phyloP scores from a whole-genome alignment of 495 filamentous ascomycete species.

The Talaromyces ruber region DNA sequence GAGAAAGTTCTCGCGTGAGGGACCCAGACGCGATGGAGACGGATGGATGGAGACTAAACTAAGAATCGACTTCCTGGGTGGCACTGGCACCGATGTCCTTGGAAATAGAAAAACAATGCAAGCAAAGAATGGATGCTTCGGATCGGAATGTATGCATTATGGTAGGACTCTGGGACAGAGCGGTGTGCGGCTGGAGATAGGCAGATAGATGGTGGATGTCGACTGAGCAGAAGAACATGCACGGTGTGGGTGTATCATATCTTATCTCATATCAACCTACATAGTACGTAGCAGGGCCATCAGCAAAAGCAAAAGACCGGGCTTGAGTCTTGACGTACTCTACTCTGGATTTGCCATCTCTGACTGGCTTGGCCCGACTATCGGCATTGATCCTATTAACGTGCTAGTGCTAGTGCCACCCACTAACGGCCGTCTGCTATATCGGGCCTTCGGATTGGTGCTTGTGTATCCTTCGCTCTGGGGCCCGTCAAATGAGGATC shows the following conservation, averaged over 20 bases:
- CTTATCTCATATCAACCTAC: neutral
- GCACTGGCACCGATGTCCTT: neutral
- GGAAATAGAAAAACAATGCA: neutral
- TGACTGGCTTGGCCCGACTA: neutral
- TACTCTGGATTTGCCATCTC: neutral
- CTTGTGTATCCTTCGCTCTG: neutral
- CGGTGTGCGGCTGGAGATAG: neutral
- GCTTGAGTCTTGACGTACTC: neutral
- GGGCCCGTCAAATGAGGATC: neutral
- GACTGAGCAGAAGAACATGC: too few species aligned
- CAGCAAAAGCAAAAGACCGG: neutral
- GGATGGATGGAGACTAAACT: neutral
- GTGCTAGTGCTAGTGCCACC: neutral
- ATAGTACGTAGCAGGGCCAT: too few species aligned
- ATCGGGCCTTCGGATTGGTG: neutral
- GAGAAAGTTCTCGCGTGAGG: neutral
- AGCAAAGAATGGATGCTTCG: neutral
- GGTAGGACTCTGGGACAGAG: neutral
- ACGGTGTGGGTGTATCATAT: neutral
- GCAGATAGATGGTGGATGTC: neutral
- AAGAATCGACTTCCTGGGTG: neutral
- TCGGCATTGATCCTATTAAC: neutral
- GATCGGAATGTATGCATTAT: neutral
- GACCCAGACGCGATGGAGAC: neutral
- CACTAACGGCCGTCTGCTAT: neutral